Evolutionary conservation across 345 rosid genomes (phyloP).

Genomic region (Hirschfeldia incana): DNA sequence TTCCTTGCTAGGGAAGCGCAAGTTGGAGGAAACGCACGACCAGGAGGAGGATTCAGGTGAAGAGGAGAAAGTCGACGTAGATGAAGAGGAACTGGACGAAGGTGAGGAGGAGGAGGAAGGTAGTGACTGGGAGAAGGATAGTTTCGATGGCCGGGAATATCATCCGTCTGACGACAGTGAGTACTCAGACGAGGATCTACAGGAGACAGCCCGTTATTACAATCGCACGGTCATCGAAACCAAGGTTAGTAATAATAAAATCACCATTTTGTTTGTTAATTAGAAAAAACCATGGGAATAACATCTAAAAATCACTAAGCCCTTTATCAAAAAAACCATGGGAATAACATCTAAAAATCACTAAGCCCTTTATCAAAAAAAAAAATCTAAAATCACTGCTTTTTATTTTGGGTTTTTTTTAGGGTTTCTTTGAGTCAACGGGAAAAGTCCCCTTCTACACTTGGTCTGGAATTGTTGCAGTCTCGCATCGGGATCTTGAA

Average conservation of each 20-base stretch:
- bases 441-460: background rate
- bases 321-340: too few species aligned
- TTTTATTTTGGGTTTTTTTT: background rate
- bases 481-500: background rate
- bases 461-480: background rate
- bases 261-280: background rate
- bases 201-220: too few species aligned
- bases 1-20: background rate
- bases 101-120: background rate
- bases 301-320: background rate
- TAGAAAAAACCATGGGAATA: too few species aligned
- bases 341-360: background rate
- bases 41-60: background rate
- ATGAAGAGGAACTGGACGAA: background rate
- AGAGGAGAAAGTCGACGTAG: background rate
- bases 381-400: background rate
- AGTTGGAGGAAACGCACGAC: background rate
- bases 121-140: background rate
- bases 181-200: background rate
- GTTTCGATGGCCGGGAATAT: background rate
- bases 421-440: conserved; percentile 10
- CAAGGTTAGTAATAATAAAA: background rate
- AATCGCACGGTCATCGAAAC: conserved; percentile 1
- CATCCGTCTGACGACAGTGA: background rate
- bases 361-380: background rate